Evolutionary conservation across 2,329 filamentous ascomycete genomes (phyloP), one percentile per base, ranked within the genome.

Genomic region (Hypoxylon sp.): DNA sequence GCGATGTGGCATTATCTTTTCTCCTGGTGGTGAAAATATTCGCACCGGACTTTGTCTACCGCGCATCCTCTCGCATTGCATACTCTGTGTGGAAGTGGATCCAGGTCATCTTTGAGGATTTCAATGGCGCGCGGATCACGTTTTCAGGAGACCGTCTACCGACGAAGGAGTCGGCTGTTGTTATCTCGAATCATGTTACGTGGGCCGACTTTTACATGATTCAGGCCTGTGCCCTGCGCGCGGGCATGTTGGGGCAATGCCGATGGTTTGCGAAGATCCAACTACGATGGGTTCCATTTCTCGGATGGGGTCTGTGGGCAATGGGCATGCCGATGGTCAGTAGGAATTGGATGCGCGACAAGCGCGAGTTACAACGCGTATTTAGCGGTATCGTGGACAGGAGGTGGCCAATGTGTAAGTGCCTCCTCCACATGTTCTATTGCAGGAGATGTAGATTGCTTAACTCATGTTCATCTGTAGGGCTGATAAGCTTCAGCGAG

Each of bases 171-270:
- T 88, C 85, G 26, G 88, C 87, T 59, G 84, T 91, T 59, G 85
- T 90, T 33, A 79, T 90, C 59, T 81, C 84, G 59, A 89, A 90
- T 75, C 88, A 90, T 77, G 84, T 89, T 42, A 83, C 82, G 57
- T 90, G 88, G 88, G 81, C 83, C 63, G 88, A 90, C 77, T 90
- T 91, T 60, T 91, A 89, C 80, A 84, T 90, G 81, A 87, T 90
- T 69, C 87, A 91, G 77, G 83, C 84, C 39, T 77, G 89, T 46
- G 88, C 88, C 13, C 72, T 84, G 52, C 80, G 80, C 46, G 78
- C 85, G 11, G 83, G 82, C 60, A 91, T 91, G 89, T 82, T 90
- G 6, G 82, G 85, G n/a, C 81, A 86, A 55, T 89, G 86, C 74
- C 84, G 87, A 29, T 90, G 88, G 82, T 90, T 90, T 75, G 85